These are phyloP conservation scores for Diplodia scrobiculata DNA, from an alignment of 2,329 filamentous ascomycete species.

Conservation along the genomic window DNA sequence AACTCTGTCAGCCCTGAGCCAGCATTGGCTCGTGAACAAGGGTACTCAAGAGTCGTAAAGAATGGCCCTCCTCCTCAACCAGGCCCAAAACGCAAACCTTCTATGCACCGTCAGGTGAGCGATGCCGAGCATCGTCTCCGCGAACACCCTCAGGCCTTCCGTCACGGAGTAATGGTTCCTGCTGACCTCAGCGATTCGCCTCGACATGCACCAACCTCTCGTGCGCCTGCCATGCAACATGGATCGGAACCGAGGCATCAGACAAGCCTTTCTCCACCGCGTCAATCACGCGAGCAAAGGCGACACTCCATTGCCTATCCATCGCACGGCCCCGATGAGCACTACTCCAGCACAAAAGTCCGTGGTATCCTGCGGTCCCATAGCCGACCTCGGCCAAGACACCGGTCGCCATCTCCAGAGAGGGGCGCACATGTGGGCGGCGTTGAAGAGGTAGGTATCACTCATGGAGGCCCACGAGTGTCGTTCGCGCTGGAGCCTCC, in stretches of 20 bases:
- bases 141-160: constrained; percentile 36
- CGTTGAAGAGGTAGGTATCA: neutral
- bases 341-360: constrained; percentile 18
- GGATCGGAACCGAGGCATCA: constrained; percentile 25
- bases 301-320: constrained; percentile 29
- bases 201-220: neutral
- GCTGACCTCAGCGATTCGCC: neutral
- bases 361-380: constrained; percentile 37
- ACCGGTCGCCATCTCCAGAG: constrained; percentile 28
- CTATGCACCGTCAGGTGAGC: constrained; percentile 14
- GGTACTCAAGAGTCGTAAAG: constrained; percentile 9
- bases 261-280: constrained; percentile 32
- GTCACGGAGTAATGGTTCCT: constrained; percentile 18
- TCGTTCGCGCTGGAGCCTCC: constrained; percentile 13
- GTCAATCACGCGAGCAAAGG: constrained; percentile 28
- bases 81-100: neutral
- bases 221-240: neutral
- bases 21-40: neutral
- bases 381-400: constrained; percentile 33
- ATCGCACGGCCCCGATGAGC: neutral
- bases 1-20: constrained; percentile 1
- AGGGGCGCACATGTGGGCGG: neutral
- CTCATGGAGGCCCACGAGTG: neutral
- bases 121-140: constrained; percentile 36
- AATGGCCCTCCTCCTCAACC: neutral